These are phyloP conservation scores for Rhodomyrtus psidioides DNA, from an alignment of 441 rosid genomes.

Conservation along the genomic window DNA sequence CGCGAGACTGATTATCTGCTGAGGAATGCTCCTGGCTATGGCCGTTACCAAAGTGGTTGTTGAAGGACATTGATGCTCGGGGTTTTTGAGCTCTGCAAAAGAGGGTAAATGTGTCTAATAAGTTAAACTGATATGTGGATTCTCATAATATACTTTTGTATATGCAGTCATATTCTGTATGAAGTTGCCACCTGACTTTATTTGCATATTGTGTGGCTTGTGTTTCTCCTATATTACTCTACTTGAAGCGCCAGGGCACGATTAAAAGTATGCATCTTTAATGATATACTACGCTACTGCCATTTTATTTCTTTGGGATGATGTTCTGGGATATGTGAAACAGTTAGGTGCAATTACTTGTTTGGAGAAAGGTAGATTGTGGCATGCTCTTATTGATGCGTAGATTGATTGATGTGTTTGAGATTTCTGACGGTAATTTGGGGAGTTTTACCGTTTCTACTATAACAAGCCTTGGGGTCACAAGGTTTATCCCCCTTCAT, in stretches of 20 bases:
- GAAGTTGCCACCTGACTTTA: neutral
- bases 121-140: neutral
- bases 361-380: neutral
- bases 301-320: neutral
- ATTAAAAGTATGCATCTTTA: neutral
- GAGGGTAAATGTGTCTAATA: neutral
- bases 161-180: neutral
- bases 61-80: neutral
- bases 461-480: neutral
- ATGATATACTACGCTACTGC: neutral
- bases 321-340: neutral
- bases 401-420: neutral
- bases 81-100: neutral
- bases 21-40: neutral
- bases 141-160: neutral
- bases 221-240: neutral
- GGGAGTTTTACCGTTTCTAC: neutral
- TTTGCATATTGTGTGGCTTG: neutral
- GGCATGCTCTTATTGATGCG: neutral
- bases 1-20: neutral
- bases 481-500: neutral
- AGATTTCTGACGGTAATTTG: neutral
- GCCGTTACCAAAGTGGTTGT: neutral
- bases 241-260: neutral
- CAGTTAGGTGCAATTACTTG: neutral